A percentile compares a stretch with the other conserved stretches of the same genome.
Evolutionary conservation across 495 filamentous ascomycete genomes (phyloP).

Genomic region (Durotheca rogersii): DNA sequence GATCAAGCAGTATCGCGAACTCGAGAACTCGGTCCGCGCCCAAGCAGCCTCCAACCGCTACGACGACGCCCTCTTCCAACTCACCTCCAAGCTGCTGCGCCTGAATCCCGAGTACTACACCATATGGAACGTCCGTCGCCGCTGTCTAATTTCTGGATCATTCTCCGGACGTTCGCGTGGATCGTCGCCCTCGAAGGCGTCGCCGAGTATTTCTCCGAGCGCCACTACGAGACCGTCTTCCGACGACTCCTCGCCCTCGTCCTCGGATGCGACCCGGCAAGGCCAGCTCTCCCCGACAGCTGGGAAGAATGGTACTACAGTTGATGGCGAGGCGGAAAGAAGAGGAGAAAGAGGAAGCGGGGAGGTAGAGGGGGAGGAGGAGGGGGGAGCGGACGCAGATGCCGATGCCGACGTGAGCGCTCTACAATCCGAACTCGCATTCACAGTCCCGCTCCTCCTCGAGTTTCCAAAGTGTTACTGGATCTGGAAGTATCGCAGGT

Average conservation of each 20-base stretch:
- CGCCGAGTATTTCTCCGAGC: slow-evolving; percentile 55
- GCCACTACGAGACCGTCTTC: slow-evolving; percentile 53
- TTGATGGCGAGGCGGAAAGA: slow-evolving; percentile 34
- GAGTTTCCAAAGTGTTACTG: slow-evolving; percentile 97
- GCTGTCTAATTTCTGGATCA: slow-evolving; percentile 58
- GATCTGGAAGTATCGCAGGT: slow-evolving; percentile 97
- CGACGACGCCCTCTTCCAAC: slow-evolving; percentile 63
- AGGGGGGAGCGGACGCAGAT: slow-evolving; percentile 6
- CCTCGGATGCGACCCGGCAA: slow-evolving; percentile 50
- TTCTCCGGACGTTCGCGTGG: slow-evolving; percentile 52
- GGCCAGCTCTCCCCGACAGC: slow-evolving; percentile 48
- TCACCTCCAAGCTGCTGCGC: slow-evolving; percentile 77
- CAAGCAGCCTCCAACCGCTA: slow-evolving; percentile 59
- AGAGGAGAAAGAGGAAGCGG: neutral
- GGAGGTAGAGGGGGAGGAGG: neutral
- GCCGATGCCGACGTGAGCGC: slow-evolving; percentile 36
- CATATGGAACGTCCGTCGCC: slow-evolving; percentile 92
- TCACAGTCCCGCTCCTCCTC: slow-evolving; percentile 78
- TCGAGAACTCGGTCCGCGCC: slow-evolving; percentile 64
- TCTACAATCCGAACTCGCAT: slow-evolving; percentile 65
- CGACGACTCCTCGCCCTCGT: slow-evolving; percentile 49
- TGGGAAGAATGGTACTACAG: slow-evolving; percentile 60
- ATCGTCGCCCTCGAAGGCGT: slow-evolving; percentile 55
- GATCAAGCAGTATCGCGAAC: slow-evolving; percentile 73
- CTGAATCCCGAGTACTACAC: slow-evolving; percentile 98